Base-by-base conservation (phyloP, 495 filamentous ascomycete species). In the Physcia stellaris region DNA sequence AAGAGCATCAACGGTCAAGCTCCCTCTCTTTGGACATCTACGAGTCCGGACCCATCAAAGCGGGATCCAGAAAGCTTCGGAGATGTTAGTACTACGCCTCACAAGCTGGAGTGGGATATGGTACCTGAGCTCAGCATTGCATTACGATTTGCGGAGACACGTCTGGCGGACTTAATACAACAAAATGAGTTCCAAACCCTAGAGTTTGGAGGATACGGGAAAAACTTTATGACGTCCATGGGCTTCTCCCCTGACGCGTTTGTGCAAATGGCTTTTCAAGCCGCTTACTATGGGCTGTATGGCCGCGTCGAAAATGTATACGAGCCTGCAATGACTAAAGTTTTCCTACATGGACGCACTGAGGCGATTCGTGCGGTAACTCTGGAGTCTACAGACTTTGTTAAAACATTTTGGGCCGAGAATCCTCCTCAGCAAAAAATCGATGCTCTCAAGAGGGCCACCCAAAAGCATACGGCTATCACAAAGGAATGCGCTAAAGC, bases 211-310 rank as follows among this genome's bases (percentile, higher is more conserved):
- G 71, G 75, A 21, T 98, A 87, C 50, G 90, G 90, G 23, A 94
- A 94, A 70, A 94, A 90, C 58, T 94, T 93, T 50, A 98, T 98
- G 54, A 96, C 86, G 1, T 86, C 83, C 0, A 86, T 85, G 71
- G 92, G 92, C 18, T 92, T 96, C 55, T 95, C 90, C 0, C 90
- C 90, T 0, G 90, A 98, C 56, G 90, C 90, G 1, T 98, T 94
- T 48, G 83, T 98, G 22, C 90, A 98, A 57, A 96, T 96, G 90
- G 92, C 90, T 3, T 96, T 94, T 64, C 90, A 98, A 58, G 90
- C 90, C 20, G 90, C 92, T 11, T 96, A 98, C 64, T 98, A 96
- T 51, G 90, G 92, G 21, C 75, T 98, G 23, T 98, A 98, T 49
- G 90, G 90, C 4, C 75, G 85, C 4, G 69, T 94, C 4, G 90